Evolutionary conservation across 805 yeast species (phyloP), one percentile per base, ranked within the genome.

Genomic region (Candida loeiensis): DNA sequence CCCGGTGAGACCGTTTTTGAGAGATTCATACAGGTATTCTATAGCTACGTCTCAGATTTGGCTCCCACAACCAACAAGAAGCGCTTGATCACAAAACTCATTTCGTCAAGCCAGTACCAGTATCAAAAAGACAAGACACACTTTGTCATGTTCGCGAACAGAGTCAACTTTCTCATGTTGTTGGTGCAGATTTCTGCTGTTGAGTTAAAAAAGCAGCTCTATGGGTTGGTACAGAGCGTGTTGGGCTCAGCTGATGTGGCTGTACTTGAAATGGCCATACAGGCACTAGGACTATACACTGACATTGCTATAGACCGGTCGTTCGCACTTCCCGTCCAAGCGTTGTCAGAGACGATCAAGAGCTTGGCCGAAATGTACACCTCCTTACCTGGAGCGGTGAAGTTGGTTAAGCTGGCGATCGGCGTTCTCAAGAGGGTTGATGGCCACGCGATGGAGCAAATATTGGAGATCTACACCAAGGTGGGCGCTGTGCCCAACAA

Each of bases 41-140:
- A 66, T 46, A 51, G 43, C 20, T 65, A 55, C 46, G 49, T 63
- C 3, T 59, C 66, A 1, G 58, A 55, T 3, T 42, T 66, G 18
- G 50, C 55, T 2, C 33, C 40, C 15, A 41, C 39, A 15, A 47
- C 43, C 26, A 54, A 48, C 38, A 55, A 48, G 37, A 55, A 55
- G 30, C 54, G 61, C 35, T 47, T 69, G 18, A 51, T 63, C 1
- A 58, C 64, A 6, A 68, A 69, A 41, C 44, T 69, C 25, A 53
- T 67, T 25, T 60, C 65, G 0, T 64, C 73, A 1, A 67, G 73
- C 38, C 62, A 58, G 32, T 66, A 54, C 34, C 54, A 47, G 3
- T 66, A 63, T 36, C 52, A 51, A 19, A 51, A 49, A 15, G 61
- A 55, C 8, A 50, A 51, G 36, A 48, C 43, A 6, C 57, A 59